These are phyloP conservation scores for Pulveroboletus sp. DNA, from an alignment of 768 basidiomycete genomes.

Conservation along the genomic window DNA sequence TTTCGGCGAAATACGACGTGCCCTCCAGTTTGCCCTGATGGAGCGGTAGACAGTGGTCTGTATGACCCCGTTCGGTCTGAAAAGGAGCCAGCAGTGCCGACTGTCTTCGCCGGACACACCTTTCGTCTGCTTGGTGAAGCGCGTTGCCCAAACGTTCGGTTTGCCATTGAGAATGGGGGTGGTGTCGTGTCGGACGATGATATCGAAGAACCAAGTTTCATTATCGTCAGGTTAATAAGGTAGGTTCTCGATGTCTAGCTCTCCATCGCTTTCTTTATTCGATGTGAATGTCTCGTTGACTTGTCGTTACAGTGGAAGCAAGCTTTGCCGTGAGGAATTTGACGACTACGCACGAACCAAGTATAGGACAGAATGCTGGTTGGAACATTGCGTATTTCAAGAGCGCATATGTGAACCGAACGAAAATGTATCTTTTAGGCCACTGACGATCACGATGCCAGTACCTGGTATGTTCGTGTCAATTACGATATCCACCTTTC, in stretches of 20 bases:
- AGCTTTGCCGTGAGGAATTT: constrained; percentile 56
- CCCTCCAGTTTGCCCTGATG: constrained; percentile 11
- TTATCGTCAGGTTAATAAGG: constrained; percentile 76
- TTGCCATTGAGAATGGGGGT: constrained; percentile 64
- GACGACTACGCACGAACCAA: constrained; percentile 45
- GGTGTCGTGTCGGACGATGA: constrained; percentile 41
- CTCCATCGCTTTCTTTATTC: not conserved
- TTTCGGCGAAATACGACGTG: constrained; percentile 44
- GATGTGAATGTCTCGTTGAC: not conserved
- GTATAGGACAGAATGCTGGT: constrained; percentile 91
- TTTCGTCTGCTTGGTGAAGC: constrained; percentile 72
- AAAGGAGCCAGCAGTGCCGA: not conserved
- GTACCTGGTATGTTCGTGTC: constrained; percentile 45
- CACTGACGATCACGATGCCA: constrained; percentile 58
- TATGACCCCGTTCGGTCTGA: not conserved
- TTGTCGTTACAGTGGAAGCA: constrained; percentile 59
- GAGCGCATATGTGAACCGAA: constrained; percentile 66
- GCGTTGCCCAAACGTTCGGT: constrained; percentile 49
- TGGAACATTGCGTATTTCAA: constrained; percentile 80
- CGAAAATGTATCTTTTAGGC: constrained; percentile 69
- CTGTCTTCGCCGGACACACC: constrained; percentile 53
- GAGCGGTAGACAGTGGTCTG: constrained; percentile 17
- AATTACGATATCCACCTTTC: not conserved
- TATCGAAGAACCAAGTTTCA: constrained; percentile 55
- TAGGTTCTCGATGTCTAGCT: constrained; percentile 24